phyloP scores from a whole-genome alignment of 768 basidiomycete genomes.

The Cubamyces lactineus region DNA sequence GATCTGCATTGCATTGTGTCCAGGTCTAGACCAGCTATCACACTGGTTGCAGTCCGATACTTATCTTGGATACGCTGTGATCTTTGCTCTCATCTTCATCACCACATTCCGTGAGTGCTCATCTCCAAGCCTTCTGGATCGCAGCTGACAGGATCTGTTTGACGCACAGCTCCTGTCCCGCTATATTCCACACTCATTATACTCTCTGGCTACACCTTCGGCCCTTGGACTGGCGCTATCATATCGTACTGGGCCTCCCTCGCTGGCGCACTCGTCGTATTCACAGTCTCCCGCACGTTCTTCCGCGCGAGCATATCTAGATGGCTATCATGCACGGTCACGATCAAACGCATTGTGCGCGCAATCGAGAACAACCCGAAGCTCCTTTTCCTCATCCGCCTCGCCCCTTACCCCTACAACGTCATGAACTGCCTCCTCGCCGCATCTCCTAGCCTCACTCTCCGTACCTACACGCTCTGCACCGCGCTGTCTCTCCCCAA shows the following conservation, averaged over 20 bases:
- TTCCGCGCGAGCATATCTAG: constrained; percentile 70
- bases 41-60: constrained; percentile 75
- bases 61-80: constrained; percentile 73
- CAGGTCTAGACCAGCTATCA: constrained; percentile 83
- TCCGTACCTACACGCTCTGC: constrained; percentile 77
- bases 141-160: constrained; percentile 18
- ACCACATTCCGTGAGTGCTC: constrained; percentile 79
- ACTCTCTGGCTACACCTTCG: constrained; percentile 90
- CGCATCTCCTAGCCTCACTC: constrained; percentile 78
- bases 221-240: constrained; percentile 79
- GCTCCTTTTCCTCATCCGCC: constrained; percentile 87
- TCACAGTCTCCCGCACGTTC: constrained; percentile 74
- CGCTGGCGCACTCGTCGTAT: constrained; percentile 82
- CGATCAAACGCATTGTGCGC: constrained; percentile 78
- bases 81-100: constrained; percentile 82
- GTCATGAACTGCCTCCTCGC: constrained; percentile 95
- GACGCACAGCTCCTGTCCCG: constrained; percentile 74
- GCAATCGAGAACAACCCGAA: constrained; percentile 88
- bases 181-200: constrained; percentile 93
- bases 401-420: constrained; percentile 93
- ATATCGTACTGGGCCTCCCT: constrained; percentile 89
- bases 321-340: constrained; percentile 70
- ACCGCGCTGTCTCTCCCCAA: constrained; percentile 88
- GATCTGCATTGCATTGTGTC: constrained; percentile 13
- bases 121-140: constrained; percentile 13